A percentile compares a stretch with the other conserved stretches of the same genome.
Conservation (phyloP, 257 asterid genomes). For the Phtheirospermum japonicum region DNA sequence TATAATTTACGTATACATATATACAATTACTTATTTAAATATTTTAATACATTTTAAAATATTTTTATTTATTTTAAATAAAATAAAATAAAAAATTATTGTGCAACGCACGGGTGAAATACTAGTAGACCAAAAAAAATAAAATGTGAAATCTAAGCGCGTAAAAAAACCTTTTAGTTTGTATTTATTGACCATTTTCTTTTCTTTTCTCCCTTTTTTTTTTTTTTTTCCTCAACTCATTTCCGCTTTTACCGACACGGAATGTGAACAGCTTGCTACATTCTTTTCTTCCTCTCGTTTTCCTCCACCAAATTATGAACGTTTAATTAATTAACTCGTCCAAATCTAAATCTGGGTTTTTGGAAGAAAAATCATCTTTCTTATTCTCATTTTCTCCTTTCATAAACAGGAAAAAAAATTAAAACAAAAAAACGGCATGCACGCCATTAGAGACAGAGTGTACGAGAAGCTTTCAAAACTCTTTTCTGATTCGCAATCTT, state of each 20-base stretch:
- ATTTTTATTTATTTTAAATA: no score
- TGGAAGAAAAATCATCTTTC: background rate
- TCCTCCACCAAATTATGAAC: conserved; percentile 16
- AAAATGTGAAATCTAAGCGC: no score
- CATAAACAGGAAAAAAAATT: background rate
- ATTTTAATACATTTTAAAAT: no score
- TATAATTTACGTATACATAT: no score
- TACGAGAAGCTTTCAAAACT: background rate
- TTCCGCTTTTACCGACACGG: conserved; percentile 19
- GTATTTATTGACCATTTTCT: no score
- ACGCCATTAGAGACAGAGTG: conserved; percentile 4
- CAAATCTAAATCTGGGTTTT: conserved; percentile 27
- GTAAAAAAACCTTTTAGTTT: no score
- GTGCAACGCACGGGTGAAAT: no score
- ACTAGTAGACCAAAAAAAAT: no score
- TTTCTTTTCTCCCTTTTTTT: no score
- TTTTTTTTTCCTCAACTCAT: background rate
- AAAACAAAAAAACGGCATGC: background rate
- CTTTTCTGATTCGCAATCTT: background rate
- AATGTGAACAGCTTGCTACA: conserved; percentile 16
- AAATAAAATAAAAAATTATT: no score
- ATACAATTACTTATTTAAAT: no score
- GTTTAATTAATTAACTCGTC: conserved; percentile 16
- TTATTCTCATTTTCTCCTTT: no score
- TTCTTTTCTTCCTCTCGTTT: conserved; percentile 29